A percentile compares a stretch with the other conserved stretches of the same genome.
Evolutionary conservation across 306 rosid genomes (phyloP).

Genomic region (Lupinus albus): DNA sequence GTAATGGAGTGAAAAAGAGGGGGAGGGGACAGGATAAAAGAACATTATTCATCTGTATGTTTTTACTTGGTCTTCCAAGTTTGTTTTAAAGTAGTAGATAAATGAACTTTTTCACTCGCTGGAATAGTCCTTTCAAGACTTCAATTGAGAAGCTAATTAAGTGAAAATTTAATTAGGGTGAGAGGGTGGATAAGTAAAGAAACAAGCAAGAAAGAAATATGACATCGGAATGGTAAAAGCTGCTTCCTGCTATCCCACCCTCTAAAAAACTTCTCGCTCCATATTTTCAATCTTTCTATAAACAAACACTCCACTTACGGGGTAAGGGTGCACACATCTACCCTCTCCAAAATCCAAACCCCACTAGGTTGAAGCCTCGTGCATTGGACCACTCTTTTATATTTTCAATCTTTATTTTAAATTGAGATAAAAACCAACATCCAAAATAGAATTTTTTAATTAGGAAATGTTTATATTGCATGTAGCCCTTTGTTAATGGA

Average conservation of each 20-base stretch:
- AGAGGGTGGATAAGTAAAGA: not conserved
- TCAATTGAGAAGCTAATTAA: not conserved
- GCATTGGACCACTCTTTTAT: too few species aligned
- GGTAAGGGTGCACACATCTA: too few species aligned
- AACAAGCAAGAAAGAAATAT: not conserved
- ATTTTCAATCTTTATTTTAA: not conserved
- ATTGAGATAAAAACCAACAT: conserved; percentile 4
- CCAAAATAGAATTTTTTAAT: not conserved
- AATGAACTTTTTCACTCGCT: conserved; percentile 13
- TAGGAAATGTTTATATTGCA: conserved; percentile 6
- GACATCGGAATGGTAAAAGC: not conserved
- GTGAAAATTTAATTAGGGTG: not conserved
- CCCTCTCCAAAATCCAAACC: too few species aligned
- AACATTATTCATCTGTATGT: not conserved
- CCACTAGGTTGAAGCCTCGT: too few species aligned
- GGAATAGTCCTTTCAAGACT: conserved; percentile 1
- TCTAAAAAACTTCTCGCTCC: not conserved
- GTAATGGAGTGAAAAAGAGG: not conserved
- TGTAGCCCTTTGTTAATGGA: too few species aligned
- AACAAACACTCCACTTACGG: too few species aligned
- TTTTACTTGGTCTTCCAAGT: conserved; percentile 8
- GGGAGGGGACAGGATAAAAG: not conserved
- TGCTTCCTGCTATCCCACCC: not conserved
- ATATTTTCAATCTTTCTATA: not conserved
- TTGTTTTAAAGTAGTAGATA: conserved; percentile 12